These are phyloP conservation scores for Cinnamomum chago DNA, from an alignment of 164 flowering plant species.

Conservation along the genomic window DNA sequence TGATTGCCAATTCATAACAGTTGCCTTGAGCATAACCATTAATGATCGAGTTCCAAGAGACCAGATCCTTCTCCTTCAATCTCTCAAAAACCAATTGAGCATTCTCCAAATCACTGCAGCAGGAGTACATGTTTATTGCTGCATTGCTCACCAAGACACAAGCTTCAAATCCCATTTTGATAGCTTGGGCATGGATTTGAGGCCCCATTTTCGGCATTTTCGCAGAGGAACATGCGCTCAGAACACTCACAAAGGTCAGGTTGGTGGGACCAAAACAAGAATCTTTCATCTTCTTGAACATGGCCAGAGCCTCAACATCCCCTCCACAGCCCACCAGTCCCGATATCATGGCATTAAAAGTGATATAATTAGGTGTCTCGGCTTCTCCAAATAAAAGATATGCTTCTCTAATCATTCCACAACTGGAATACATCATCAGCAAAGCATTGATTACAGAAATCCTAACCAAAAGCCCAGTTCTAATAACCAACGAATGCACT, in stretches of 20 bases:
- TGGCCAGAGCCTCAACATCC: no score
- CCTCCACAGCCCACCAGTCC: slow-evolving; percentile 51
- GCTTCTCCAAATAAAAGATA: slow-evolving; percentile 46
- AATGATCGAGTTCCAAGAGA: slow-evolving; percentile 44
- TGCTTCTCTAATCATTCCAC: slow-evolving; percentile 34
- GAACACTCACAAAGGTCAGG: slow-evolving; percentile 54
- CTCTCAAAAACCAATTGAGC: slow-evolving; percentile 16
- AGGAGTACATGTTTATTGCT: slow-evolving; percentile 39
- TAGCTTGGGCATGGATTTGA: slow-evolving; percentile 49
- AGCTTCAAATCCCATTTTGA: slow-evolving; percentile 45
- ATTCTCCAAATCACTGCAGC: slow-evolving; percentile 31
- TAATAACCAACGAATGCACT: slow-evolving; percentile 50
- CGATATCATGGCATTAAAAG: slow-evolving; percentile 66
- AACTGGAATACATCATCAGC: slow-evolving; percentile 64
- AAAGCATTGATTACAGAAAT: slow-evolving; percentile 60
- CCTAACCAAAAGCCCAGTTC: slow-evolving; percentile 40
- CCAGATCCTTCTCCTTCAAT: slow-evolving; percentile 18
- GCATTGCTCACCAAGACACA: slow-evolving; percentile 60
- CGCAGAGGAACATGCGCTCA: slow-evolving; percentile 43
- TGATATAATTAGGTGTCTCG: slow-evolving; percentile 38
- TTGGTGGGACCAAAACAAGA: slow-evolving; percentile 50
- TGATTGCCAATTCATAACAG: slow-evolving; percentile 30
- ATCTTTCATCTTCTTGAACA: slow-evolving; percentile 46
- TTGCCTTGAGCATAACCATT: slow-evolving; percentile 41
- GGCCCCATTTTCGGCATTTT: slow-evolving; percentile 22